Evolutionary conservation across 805 yeast genomes (phyloP).

Genomic region (Metschnikowia bowlesiae): DNA sequence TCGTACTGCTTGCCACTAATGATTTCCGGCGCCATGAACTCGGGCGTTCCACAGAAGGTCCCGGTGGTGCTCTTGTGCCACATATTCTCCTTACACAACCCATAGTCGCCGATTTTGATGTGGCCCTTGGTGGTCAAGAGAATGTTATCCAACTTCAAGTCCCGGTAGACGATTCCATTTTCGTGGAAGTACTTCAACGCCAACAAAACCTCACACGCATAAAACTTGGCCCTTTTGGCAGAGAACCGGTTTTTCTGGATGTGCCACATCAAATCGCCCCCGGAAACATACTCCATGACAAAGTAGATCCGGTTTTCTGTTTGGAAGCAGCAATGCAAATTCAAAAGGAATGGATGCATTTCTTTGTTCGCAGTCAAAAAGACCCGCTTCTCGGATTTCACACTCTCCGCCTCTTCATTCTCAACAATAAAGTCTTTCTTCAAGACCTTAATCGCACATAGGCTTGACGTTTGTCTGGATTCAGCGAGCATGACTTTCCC

Average conservation of each 20-base stretch:
- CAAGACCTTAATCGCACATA: constrained; percentile 94
- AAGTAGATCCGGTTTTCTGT: constrained; percentile 96
- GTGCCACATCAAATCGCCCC: constrained; percentile 99
- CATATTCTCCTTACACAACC: constrained; percentile 93
- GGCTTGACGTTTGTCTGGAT: constrained; percentile 70
- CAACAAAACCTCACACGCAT: constrained; percentile 92
- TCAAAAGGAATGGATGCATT: constrained; percentile 87
- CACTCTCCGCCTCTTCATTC: constrained; percentile 93
- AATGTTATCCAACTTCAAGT: constrained; percentile 91
- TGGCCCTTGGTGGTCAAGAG: constrained; percentile 87
- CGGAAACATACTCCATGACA: constrained; percentile 97
- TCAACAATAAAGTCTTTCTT: constrained; percentile 95
- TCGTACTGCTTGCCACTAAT: constrained; percentile 89
- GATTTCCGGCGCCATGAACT: constrained; percentile 98
- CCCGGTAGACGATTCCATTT: constrained; percentile 93
- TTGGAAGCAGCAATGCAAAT: constrained; percentile 92
- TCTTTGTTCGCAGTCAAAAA: constrained; percentile 80
- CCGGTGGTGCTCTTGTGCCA: constrained; percentile 80
- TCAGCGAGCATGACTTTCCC: constrained; percentile 98
- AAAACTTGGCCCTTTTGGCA: constrained; percentile 88
- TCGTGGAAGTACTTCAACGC: constrained; percentile 93
- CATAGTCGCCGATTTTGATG: constrained; percentile 95
- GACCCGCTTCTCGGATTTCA: constrained; percentile 90
- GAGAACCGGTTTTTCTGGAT: constrained; percentile 90
- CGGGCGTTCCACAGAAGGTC: constrained; percentile 99